phyloP scores from a whole-genome alignment of 257 asterid genomes.

The Jacaranda copaia region DNA sequence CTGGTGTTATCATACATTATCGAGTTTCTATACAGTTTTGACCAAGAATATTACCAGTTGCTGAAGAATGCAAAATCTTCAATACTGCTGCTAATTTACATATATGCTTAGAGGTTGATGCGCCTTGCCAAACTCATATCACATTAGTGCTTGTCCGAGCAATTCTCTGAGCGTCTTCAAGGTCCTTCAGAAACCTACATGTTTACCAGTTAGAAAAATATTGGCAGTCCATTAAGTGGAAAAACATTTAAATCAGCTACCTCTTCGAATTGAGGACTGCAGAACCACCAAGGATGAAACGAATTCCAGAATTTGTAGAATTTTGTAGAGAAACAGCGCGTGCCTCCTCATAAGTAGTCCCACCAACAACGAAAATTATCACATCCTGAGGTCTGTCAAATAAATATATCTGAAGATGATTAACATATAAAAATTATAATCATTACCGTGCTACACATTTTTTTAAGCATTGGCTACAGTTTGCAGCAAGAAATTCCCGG shows the following conservation, averaged over 20 bases:
- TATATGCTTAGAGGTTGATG: conserved; percentile 5
- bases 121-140: conserved; percentile 42
- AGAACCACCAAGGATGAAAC: conserved; percentile 96
- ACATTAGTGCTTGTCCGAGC: conserved; percentile 68
- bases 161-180: conserved; percentile 93
- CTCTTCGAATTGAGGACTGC: conserved; percentile 87
- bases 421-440: conserved; percentile 8
- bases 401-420: conserved; percentile 25
- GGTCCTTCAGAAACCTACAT: conserved; percentile 84
- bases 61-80: conserved; percentile 34
- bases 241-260: conserved; percentile 39
- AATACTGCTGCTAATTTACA: conserved; percentile 35
- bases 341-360: conserved; percentile 97
- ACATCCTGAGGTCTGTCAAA: conserved; percentile 89
- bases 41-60: conserved; percentile 29
- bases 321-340: conserved; percentile 84
- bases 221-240: neutral
- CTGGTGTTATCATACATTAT: conserved; percentile 27
- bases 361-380: conserved; percentile 87
- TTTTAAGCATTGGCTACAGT: too few relatives aligned
- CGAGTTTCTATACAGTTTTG: conserved; percentile 35
- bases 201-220: conserved; percentile 5
- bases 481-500: too few relatives aligned
- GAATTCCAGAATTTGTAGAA: conserved; percentile 82
- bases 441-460: too few relatives aligned